phyloP scores from a whole-genome alignment of 208 protist genomes.

The Wallacemonas collosoma region DNA sequence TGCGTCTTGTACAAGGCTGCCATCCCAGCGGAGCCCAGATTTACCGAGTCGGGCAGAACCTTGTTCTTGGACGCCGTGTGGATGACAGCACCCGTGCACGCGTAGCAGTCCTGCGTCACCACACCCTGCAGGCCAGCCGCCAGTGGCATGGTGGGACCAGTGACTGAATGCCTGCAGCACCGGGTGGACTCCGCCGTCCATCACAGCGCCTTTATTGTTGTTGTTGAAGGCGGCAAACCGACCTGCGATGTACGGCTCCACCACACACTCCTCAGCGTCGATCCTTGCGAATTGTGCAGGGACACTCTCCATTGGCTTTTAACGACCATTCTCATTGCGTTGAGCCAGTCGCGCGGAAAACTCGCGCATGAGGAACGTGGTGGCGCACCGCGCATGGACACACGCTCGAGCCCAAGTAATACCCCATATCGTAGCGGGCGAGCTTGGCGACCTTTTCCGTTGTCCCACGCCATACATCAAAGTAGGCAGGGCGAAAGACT shows the following conservation, averaged over 20 bases:
- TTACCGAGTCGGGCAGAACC: conserved; percentile 4
- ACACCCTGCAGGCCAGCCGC: not conserved
- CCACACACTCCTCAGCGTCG: not conserved
- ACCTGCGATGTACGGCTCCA: conserved; percentile 1
- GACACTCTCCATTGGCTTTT: not conserved
- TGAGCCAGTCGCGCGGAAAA: not conserved
- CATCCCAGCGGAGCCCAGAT: not conserved
- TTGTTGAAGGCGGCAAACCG: not conserved
- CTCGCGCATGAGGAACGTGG: not conserved
- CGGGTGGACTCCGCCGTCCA: not conserved
- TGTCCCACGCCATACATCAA: not conserved
- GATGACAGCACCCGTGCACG: not conserved
- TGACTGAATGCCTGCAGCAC: not conserved
- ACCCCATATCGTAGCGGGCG: not conserved
- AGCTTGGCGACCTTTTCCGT: not conserved
- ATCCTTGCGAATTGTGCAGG: not conserved
- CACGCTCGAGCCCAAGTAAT: not conserved
- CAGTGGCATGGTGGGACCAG: not conserved
- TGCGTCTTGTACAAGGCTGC: not conserved
- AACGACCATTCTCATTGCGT: not conserved
- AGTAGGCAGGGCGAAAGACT: not conserved
- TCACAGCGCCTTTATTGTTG: not conserved
- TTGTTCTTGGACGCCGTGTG: conserved; percentile 1
- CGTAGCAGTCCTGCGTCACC: not conserved
- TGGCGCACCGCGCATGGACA: not conserved